These are phyloP conservation scores for Trichomonascaceae sp. DNA, from an alignment of 1,139 yeast genomes.

Conservation along the genomic window DNA sequence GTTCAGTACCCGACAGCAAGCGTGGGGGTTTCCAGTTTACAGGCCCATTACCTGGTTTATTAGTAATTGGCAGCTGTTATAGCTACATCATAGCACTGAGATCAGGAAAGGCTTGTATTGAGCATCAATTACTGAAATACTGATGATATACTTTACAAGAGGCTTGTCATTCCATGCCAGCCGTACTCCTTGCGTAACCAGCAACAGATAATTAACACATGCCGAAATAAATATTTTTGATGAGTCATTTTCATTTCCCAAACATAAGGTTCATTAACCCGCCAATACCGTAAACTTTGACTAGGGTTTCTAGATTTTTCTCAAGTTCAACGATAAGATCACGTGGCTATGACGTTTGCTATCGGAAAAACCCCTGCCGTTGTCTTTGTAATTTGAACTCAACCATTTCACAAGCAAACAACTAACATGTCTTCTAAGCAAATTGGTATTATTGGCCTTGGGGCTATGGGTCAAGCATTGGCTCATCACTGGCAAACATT, in stretches of 20 bases:
- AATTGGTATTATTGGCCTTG: constrained; percentile 20
- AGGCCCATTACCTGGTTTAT: no score
- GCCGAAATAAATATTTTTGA: no score
- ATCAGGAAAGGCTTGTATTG: no score
- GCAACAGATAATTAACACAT: background rate
- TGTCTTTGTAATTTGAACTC: background rate
- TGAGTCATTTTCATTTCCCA: background rate
- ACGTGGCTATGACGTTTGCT: background rate
- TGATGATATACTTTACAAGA: background rate
- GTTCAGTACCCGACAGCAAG: no score
- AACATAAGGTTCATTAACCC: background rate
- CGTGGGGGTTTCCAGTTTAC: no score
- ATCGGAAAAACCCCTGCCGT: background rate
- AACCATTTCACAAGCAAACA: background rate
- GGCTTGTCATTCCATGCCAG: background rate
- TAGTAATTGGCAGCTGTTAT: no score
- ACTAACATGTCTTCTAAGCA: background rate
- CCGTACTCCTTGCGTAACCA: background rate
- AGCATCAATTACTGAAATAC: background rate
- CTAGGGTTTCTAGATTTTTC: background rate
- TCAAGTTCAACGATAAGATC: background rate
- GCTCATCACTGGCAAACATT: constrained; percentile 18
- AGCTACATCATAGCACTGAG: no score
- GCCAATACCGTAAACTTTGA: background rate
- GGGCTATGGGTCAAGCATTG: constrained; percentile 23